Percentiles rank a stretch among this genome's conserved stretches.
Conservation (phyloP, 139 green algal species). For the Pseudopediastrum boryanum region DNA sequence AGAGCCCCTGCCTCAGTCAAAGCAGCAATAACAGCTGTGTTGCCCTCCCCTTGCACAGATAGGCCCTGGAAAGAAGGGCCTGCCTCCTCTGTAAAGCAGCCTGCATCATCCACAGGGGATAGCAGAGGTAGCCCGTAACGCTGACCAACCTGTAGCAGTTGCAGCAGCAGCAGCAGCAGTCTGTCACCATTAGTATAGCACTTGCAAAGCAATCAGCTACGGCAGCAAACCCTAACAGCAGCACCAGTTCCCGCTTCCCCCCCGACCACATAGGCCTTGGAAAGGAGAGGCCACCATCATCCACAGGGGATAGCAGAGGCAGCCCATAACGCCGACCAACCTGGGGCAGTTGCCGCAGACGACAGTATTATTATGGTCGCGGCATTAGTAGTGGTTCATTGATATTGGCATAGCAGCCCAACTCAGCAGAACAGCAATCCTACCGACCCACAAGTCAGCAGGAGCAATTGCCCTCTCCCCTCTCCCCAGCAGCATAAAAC, state of each 20-base stretch:
- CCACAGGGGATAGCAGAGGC: constrained; percentile 92
- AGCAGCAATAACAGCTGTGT: constrained; percentile 81
- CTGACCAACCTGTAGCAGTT: constrained; percentile 69
- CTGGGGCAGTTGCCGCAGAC: constrained; percentile 37
- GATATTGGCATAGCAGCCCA: too few species aligned
- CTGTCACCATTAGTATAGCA: too few species aligned
- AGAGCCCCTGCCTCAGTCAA: constrained; percentile 70
- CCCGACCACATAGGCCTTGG: constrained; percentile 57
- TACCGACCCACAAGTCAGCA: too few species aligned
- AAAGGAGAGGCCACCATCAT: constrained; percentile 88
- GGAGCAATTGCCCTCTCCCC: too few species aligned
- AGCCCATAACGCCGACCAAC: constrained; percentile 88
- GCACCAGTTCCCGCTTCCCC: too few species aligned
- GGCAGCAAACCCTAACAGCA: too few species aligned
- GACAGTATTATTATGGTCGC: too few species aligned
- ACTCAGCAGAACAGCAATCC: too few species aligned
- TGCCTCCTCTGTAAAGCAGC: constrained; percentile 92
- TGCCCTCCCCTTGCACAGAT: constrained; percentile 75
- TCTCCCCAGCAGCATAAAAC: constrained; percentile 49
- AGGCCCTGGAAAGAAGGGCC: constrained; percentile 78
- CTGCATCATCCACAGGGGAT: constrained; percentile 95
- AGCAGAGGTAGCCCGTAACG: constrained; percentile 87
- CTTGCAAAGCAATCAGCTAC: too few species aligned
- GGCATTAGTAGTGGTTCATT: background rate
- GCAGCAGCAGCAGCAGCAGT: background rate